Evolutionary conservation across 2,329 filamentous ascomycete genomes (phyloP), one percentile per base, ranked within the genome.

Genomic region (Clarireedia monteithiana): DNA sequence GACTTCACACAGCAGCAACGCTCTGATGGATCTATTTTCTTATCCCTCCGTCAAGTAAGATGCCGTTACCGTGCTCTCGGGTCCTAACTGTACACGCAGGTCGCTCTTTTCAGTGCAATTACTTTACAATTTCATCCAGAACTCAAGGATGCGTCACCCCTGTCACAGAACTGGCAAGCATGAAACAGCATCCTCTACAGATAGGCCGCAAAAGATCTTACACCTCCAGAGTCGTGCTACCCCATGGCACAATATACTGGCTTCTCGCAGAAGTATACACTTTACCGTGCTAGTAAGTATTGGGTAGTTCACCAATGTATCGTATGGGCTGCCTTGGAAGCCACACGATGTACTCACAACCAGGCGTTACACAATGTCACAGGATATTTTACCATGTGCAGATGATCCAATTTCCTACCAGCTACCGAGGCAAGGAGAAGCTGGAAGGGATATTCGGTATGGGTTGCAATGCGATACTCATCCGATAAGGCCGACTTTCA

Each of bases 21-120:
- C 30, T 34, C 30, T 34, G 30, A 34, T 34, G 14, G 4, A 34
- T 14, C 2, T 34, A 34, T 34, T 34, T 34, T 34, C 10, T 34
- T 12, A 9, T 34, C 30, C 20, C 30, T 27, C 42, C 15, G 17
- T 23, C 9, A 39, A 38, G 50, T 20, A 24, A 53, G 20, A 27
- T 36, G 48, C 42, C 50, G 42, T 48, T 53, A 53, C 50, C 50
- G 50, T 53, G 20, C 50, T 20, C 50, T 53, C 30, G 50, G 50
- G 50, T 48, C 26, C 9, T 34, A 34, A 34, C 9, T 34, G 30
- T 34, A 34, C 30, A 27, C 24, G 42, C 50, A 48, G 15, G n/a
- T 48, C n/a, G 50, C 30, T 48, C 6, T 44, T 20, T 48, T 53
- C 39, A 42, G 38, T 36, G 14, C 50, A 53, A 38, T 39, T 24